Evolutionary conservation across 2,329 filamentous ascomycete species (phyloP).

Genomic region (Verticillium nonalfalfae): DNA sequence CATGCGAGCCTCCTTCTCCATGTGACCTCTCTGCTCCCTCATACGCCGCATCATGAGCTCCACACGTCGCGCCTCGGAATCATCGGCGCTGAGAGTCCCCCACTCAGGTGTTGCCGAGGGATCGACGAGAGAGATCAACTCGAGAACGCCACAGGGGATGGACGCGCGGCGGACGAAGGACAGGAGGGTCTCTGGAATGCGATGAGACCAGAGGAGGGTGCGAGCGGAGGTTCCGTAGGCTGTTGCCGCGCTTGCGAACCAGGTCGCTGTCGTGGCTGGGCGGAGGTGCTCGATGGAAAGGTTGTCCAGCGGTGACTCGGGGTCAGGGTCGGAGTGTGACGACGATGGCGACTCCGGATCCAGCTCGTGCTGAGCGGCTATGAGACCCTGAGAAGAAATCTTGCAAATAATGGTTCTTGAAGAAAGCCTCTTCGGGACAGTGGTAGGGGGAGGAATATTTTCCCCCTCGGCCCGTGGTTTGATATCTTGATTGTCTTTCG

Average conservation of each 20-base stretch:
- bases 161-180: constrained; percentile 43
- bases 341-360: neutral
- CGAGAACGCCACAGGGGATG: constrained; percentile 53
- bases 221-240: constrained; percentile 47
- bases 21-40: constrained; percentile 32
- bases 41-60: constrained; percentile 27
- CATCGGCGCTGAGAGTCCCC: constrained; percentile 30
- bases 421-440: constrained; percentile 3
- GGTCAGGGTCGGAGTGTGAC: constrained; percentile 13
- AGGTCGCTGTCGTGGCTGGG: constrained; percentile 27
- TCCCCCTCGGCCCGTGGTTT: neutral
- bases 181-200: constrained; percentile 46
- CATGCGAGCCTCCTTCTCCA: constrained; percentile 37
- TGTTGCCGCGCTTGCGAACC: constrained; percentile 52
- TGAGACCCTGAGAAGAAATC: constrained; percentile 39
- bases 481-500: neutral
- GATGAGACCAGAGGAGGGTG: constrained; percentile 55
- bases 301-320: constrained; percentile 16
- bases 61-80: constrained; percentile 26
- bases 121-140: constrained; percentile 44
- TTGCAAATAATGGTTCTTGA: constrained; percentile 36
- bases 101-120: constrained; percentile 48
- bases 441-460: neutral
- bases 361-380: constrained; percentile 34
- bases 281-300: constrained; percentile 42